phyloP scores from a whole-genome alignment of 768 basidiomycete genomes.

The Tricholoma saponaceum region DNA sequence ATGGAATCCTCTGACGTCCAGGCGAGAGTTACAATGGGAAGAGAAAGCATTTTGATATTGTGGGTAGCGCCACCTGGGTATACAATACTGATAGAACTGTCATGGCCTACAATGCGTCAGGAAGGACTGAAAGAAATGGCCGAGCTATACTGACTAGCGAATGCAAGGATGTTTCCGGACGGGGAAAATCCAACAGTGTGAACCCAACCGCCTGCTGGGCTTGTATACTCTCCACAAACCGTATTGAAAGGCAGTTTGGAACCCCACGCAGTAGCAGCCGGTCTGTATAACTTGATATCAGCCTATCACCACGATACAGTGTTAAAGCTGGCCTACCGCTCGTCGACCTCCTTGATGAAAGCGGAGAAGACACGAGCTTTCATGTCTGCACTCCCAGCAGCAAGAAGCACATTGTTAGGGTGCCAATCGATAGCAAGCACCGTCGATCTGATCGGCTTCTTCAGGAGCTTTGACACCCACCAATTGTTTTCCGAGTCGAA shows the following conservation, averaged over 20 bases:
- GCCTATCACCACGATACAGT: background rate
- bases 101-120: constrained; percentile 64
- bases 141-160: constrained; percentile 69
- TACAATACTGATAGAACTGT: constrained; percentile 89
- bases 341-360: constrained; percentile 97
- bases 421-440: constrained; percentile 97
- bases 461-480: constrained; percentile 97
- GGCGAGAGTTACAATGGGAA: constrained; percentile 81
- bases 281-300: constrained; percentile 42
- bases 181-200: constrained; percentile 96
- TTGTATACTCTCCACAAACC: constrained; percentile 89
- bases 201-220: constrained; percentile 94
- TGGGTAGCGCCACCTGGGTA: constrained; percentile 82
- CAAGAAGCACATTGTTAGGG: constrained; percentile 96
- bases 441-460: constrained; percentile 96
- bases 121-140: background rate
- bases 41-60: constrained; percentile 68
- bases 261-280: constrained; percentile 91
- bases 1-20: constrained; percentile 83
- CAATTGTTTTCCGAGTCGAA: constrained; percentile 98
- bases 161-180: constrained; percentile 90
- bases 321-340: constrained; percentile 50
- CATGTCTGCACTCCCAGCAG: constrained; percentile 96
- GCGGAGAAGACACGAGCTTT: constrained; percentile 97
- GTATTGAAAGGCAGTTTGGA: constrained; percentile 98